These are phyloP conservation scores for Teratosphaeria destructans DNA, from an alignment of 2,329 filamentous ascomycete genomes.

Conservation along the genomic window DNA sequence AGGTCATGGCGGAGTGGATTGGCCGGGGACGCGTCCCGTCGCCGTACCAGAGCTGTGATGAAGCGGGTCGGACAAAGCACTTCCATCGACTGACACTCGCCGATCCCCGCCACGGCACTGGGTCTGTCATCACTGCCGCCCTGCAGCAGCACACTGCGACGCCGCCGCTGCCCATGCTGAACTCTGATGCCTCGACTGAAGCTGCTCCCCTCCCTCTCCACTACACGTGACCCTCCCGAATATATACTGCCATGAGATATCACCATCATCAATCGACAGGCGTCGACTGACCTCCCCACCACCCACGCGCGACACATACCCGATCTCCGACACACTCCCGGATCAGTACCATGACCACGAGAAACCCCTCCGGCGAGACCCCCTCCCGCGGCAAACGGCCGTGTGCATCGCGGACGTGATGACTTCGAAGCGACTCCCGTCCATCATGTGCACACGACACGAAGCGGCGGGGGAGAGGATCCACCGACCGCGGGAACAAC, in stretches of 20 bases:
- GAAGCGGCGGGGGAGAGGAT: too few species aligned
- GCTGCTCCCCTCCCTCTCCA: not conserved
- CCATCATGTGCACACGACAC: too few species aligned
- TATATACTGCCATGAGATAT: not conserved
- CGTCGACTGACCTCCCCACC: too few species aligned
- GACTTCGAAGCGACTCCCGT: too few species aligned
- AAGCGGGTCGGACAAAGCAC: not conserved
- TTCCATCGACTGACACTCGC: not conserved
- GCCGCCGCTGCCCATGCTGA: not conserved
- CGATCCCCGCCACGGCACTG: conserved; percentile 3
- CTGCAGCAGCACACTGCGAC: conserved; percentile 2
- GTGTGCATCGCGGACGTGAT: not conserved
- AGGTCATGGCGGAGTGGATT: too few species aligned
- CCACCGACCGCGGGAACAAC: not conserved
- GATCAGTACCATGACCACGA: not conserved
- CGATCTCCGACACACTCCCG: not conserved
- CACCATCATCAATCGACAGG: too few species aligned
- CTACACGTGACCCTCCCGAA: too few species aligned
- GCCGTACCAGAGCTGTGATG: not conserved
- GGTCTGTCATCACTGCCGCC: conserved; percentile 11
- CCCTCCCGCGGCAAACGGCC: conserved; percentile 1
- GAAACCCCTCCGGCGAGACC: conserved; percentile 5
- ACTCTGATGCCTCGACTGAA: not conserved
- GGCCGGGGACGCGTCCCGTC: too few species aligned
- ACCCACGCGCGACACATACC: not conserved